These are phyloP conservation scores for Arabidopsis thaliana DNA, from an alignment of 345 rosid species.

Conservation along the genomic window TAIR10.1 NC_003070.9:4248501-4249000, in stretches of 20 bases:
- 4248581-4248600: slow-evolving; percentile 66
- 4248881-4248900: slow-evolving; percentile 2
- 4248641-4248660: slow-evolving; percentile 76
- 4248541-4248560: slow-evolving; percentile 62
- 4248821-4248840: slow-evolving; percentile 66
- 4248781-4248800: slow-evolving; percentile 86
- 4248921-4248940: slow-evolving; percentile 51
- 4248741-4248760: slow-evolving; percentile 66
- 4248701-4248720: slow-evolving; percentile 74
- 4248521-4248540: slow-evolving; percentile 63
- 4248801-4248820: slow-evolving; percentile 72
- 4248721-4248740: slow-evolving; percentile 68
- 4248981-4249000: slow-evolving; percentile 66
- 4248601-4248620: slow-evolving; percentile 62
- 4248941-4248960: slow-evolving; percentile 86
- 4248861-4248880: slow-evolving; percentile 42
- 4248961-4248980: slow-evolving; percentile 72
- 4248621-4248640: slow-evolving; percentile 79
- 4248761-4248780: slow-evolving; percentile 65
- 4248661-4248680: slow-evolving; percentile 70
- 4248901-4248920: slow-evolving; percentile 29
- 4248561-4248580: slow-evolving; percentile 77
- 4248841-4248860: slow-evolving; percentile 82
- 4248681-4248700: slow-evolving; percentile 54
- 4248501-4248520: slow-evolving; percentile 70